These are phyloP conservation scores for Tagetes erecta DNA, from an alignment of 129 eudicot genomes.

Conservation along the genomic window DNA sequence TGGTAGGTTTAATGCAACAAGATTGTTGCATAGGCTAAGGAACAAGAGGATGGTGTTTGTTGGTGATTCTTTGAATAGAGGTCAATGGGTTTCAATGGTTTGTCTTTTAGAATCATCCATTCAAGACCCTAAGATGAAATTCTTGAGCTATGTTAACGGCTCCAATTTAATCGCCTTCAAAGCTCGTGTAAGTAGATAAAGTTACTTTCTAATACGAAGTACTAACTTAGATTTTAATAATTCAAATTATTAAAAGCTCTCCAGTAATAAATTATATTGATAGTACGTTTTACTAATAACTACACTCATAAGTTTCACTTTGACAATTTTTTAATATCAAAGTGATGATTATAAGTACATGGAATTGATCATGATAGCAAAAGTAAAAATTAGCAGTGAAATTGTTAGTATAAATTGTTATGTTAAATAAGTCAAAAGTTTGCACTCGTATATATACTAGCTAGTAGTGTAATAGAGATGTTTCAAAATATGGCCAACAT, in stretches of 20 bases:
- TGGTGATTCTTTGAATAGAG: slow-evolving; percentile 82
- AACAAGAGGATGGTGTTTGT: slow-evolving; percentile 73
- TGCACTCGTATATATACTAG: neutral
- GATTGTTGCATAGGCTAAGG: slow-evolving; percentile 65
- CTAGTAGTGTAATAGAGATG: neutral
- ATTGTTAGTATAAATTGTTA: too few species aligned
- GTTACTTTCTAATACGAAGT: too few species aligned
- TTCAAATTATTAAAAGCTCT: too few species aligned
- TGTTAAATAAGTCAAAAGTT: too few species aligned
- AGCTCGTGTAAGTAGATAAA: slow-evolving; percentile 44
- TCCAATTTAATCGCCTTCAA: slow-evolving; percentile 57
- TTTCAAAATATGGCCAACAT: neutral
- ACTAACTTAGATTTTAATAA: too few species aligned
- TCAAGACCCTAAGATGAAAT: slow-evolving; percentile 45
- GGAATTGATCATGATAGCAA: too few species aligned
- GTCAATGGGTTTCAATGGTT: slow-evolving; percentile 93
- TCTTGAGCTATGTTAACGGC: slow-evolving; percentile 55
- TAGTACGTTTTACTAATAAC: too few species aligned
- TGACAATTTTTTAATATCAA: too few species aligned
- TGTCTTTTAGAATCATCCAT: slow-evolving; percentile 61
- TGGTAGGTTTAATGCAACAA: slow-evolving; percentile 68
- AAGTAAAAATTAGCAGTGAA: too few species aligned
- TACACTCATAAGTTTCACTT: too few species aligned
- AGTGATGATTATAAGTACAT: too few species aligned
- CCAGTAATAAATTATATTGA: too few species aligned